Percentiles rank a stretch among this genome's conserved stretches.
These are phyloP conservation scores for Phytophthora palmivora DNA, from an alignment of 352 stramenopile genomes.

Conservation along the genomic window DNA sequence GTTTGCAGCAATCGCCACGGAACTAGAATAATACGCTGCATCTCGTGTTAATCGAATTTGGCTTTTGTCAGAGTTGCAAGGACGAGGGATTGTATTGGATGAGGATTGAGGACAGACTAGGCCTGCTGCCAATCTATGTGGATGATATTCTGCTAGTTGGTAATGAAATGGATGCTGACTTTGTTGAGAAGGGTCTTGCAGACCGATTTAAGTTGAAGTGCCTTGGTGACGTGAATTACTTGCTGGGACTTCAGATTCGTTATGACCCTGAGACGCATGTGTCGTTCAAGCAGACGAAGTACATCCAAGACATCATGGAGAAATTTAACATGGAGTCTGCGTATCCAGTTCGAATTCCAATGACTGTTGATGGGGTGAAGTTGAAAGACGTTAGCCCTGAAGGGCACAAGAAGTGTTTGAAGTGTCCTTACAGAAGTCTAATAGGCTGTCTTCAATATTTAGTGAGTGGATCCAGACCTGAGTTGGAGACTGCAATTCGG, in stretches of 20 bases:
- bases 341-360: constrained; percentile 16
- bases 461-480: constrained; percentile 2
- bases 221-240: constrained; percentile 12
- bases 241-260: constrained; percentile 16
- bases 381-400: constrained; percentile 1
- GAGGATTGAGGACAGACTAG: not conserved
- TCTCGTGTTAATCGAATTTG: constrained; percentile 4
- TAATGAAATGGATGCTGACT: constrained; percentile 5
- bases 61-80: constrained; percentile 1
- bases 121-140: constrained; percentile 10
- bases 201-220: constrained; percentile 11
- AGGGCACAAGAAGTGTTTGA: constrained; percentile 1
- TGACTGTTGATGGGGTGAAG: constrained; percentile 9
- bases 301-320: constrained; percentile 20
- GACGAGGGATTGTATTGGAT: constrained; percentile 21
- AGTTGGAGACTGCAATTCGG: constrained; percentile 6
- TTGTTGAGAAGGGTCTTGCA: constrained; percentile 1
- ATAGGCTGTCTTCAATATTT: constrained; percentile 24
- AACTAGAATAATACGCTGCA: constrained; percentile 23
- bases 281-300: constrained; percentile 22
- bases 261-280: constrained; percentile 10
- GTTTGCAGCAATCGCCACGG: not conserved
- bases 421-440: constrained; percentile 14
- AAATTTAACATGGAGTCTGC: constrained; percentile 12
- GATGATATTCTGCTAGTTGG: constrained; percentile 12